These are phyloP conservation scores for Batrachochytrium dendrobatidis DNA, from an alignment of 371 early-diverging fungal species.

Conservation along the genomic window DNA sequence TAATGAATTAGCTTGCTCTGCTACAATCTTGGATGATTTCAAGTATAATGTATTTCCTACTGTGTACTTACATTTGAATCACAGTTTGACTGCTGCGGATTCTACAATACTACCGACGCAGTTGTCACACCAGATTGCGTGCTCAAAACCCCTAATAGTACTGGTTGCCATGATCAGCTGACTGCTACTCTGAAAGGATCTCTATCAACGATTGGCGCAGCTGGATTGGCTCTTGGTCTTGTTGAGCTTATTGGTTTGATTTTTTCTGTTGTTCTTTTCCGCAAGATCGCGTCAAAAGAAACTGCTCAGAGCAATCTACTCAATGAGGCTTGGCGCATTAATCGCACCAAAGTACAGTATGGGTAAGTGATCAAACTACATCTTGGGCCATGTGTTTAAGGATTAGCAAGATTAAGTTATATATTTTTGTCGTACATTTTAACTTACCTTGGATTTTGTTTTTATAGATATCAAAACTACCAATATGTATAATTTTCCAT, in stretches of 20 bases:
- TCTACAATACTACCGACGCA: conserved; percentile 18
- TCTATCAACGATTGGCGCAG: conserved; percentile 40
- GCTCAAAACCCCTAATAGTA: conserved; percentile 1
- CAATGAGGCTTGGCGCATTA: conserved; percentile 48
- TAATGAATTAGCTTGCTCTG: background rate
- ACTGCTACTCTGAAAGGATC: conserved; percentile 17
- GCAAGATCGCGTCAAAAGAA: conserved; percentile 37
- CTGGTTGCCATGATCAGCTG: conserved; percentile 24
- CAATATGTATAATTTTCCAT: background rate
- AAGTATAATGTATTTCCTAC: background rate
- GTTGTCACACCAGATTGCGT: conserved; percentile 28
- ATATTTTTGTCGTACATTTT: too few relatives aligned
- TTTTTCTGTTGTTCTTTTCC: conserved; percentile 36
- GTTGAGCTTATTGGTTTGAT: conserved; percentile 41
- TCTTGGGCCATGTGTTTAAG: too few relatives aligned
- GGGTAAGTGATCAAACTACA: conserved; percentile 28
- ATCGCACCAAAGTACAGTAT: conserved; percentile 43
- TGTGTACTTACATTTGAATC: background rate
- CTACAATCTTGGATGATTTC: background rate
- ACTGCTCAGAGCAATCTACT: conserved; percentile 29
- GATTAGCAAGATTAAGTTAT: too few relatives aligned
- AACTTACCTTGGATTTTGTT: too few relatives aligned
- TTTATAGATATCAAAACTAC: conserved; percentile 1
- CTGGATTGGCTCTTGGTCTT: conserved; percentile 39
- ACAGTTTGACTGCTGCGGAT: conserved; percentile 43